Base-by-base conservation (phyloP, 1,284 basidiomycete genomes). In the Cyathus olla region DNA sequence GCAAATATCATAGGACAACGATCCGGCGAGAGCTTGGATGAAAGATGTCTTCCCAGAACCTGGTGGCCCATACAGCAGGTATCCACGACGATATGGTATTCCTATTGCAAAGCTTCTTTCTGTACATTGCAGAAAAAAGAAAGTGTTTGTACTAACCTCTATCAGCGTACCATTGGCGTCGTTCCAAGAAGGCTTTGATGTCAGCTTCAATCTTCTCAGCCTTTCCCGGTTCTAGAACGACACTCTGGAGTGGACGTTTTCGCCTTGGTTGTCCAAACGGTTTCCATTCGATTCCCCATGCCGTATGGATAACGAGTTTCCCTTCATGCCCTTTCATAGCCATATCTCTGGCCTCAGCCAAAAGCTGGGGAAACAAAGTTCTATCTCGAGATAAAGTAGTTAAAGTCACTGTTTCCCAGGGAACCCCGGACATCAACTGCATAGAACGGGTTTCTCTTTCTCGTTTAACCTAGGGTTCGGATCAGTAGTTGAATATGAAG, bases 41-140 rank as follows among this genome's bases (percentile, higher is more conserved):
- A 97, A 99, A 1, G 96, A 99, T 1, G 97, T 97, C 79, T 99
- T 99, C 58, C 98, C 98, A 0, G 96, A 98, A 22, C 98, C 98
- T 1, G 98, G 98, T 21, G 98, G 97, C 8, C 98, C 98, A 72
- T 99, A 90, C 13, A 99, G 82, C 19, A 99, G 87, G 77, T 99
- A 99, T 39, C 98, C 98, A 68, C 98, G 87, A 27, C 98, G 90
- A 75, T 99, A 99, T 0, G 98, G 98, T 60, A 99, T 99, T 27
- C 97, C 97, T 96, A 64, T 52, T 56, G 11, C 46, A 24, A 49
- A 19, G 17, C 24, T 19, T 40, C 42, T 11, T n/a, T 40, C 48
- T 35, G 59, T 13, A 35, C 13, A 35, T 35, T 35, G 29, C 28
- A 35, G 31, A 27, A 55, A 44, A 56, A 56, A 51, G 35, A 22